Base-by-base conservation (phyloP, 2,329 filamentous ascomycete species). In the Sclerotinia subarctica region DNA sequence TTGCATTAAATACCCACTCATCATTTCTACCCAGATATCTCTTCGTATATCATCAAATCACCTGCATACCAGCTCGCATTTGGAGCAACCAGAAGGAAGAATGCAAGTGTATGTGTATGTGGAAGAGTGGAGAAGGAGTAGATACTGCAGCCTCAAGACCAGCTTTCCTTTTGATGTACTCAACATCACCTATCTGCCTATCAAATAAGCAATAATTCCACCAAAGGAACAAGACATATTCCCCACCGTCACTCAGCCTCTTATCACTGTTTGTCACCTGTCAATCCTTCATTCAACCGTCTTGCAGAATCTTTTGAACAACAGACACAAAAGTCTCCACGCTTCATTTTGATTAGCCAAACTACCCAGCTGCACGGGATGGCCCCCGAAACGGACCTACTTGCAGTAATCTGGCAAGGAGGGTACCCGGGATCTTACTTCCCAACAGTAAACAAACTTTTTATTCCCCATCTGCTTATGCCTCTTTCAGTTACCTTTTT, bases 251-350 rank as follows among this genome's bases (percentile, higher is more conserved):
- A 49, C 58, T 62, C 46, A 62, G 59, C 46, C 46, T 38, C 29
- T 51, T 42, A 51, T 62, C 46, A 51, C n/a, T 38, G 46, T 51
- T 3, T 38, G 59, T 38, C 46, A 63, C 15, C 52, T 66, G 38
- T 38, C 38, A 35, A 59, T 58, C 10, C 38, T 13, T 62, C 1
- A 49, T 62, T 47, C 51, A 46, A 32, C 51, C 38, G 38, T 38
- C 21, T 58, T 47, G 51, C 38, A 58, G 38, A 58, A 46, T 65
- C 44, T 49, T 58, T 49, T 49, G 63, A 59, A 59, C 29, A 47
- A 51, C 49, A 62, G 44, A 24, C n/a, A 35, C 19, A 47, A 47
- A 57, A 2, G 29, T n/a, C 26, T 29, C 0, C 21, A 35, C 26
- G 26, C n/a, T 38, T 44, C 17, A 46, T 21, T 65, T 57, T 26